Base-by-base conservation (phyloP, 2,329 filamentous ascomycete species). In the Aspergillus tamarii region DNA sequence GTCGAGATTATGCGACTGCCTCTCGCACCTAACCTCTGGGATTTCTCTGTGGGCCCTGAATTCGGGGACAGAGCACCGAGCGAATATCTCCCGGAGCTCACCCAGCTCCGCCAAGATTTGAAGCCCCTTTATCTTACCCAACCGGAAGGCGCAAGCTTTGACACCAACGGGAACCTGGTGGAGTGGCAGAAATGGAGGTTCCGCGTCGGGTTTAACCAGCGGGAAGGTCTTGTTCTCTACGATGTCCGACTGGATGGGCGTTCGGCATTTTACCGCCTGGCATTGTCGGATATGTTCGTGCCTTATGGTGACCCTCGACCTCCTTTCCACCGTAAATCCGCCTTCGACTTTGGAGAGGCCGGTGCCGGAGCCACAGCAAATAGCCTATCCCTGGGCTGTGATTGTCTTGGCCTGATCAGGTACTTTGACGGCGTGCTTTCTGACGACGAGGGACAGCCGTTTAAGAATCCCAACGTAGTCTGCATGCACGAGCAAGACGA, bases 401-500 rank as follows among this genome's bases (percentile, higher is more conserved):
- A 30, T 30, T 92, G 89, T 70, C 81, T 91, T 0, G 89, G 89
- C 1, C 86, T 87, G 12, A 91, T 91, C 70, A 86, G 90, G 71
- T 91, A 91, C 70, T 83, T 91, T 39, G 84, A 84, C 55, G 84
- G 84, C 1, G 82, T 87, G 26, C 78, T 89, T 1, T 83, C 83
- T 7, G 84, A 89, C 65, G 83, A 86, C 67, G 85, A 88, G 61
- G 89, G 89, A 32, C 80, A 83, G 6, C 83, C 86, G 0, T 72
- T 86, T 3, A 78, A 82, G 1, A 86, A 90, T 76, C 83, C 88
- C 9, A 91, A 91, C 65, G 85, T 88, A 11, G 82, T 91, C 52
- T 91, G 89, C 69, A 83, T 91, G 41, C 89, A 92, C 72, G 89
- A 92, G 74, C 88, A 91, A 74, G 89, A 92, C 69, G 85, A 83